A percentile compares a stretch with the other conserved stretches of the same genome.
These are phyloP conservation scores for Arabidopsis lyrata DNA, from an alignment of 441 rosid species.

Conservation along the genomic window DNA sequence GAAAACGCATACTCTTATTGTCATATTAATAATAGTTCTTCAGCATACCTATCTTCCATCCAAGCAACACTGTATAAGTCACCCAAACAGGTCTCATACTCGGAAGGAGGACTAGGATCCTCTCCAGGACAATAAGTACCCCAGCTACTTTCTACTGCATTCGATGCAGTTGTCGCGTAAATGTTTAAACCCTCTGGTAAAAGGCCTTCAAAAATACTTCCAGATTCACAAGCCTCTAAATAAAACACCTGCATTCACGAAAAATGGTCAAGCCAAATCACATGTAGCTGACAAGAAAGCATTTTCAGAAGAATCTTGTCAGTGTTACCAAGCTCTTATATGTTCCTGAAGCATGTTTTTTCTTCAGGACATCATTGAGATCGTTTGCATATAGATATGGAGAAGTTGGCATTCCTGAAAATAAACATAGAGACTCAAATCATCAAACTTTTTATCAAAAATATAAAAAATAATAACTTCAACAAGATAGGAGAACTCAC, in stretches of 20 bases:
- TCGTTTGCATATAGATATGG: slow-evolving; percentile 81
- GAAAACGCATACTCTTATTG: neutral
- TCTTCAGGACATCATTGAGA: slow-evolving; percentile 71
- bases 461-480: neutral
- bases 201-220: slow-evolving; percentile 94
- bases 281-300: neutral
- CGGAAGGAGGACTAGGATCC: slow-evolving; percentile 70
- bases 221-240: slow-evolving; percentile 95
- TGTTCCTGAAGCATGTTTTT: slow-evolving; percentile 85
- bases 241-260: slow-evolving; percentile 70
- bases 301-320: neutral
- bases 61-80: slow-evolving; percentile 94
- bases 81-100: slow-evolving; percentile 90
- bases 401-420: slow-evolving; percentile 85
- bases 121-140: slow-evolving; percentile 95
- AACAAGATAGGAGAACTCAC: slow-evolving; percentile 52
- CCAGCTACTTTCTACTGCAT: slow-evolving; percentile 90
- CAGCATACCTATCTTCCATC: slow-evolving; percentile 91
- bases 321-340: slow-evolving; percentile 77
- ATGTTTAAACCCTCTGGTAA: slow-evolving; percentile 82
- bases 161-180: slow-evolving; percentile 91
- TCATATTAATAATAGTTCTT: neutral
- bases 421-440: slow-evolving; percentile 16
- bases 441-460: neutral
- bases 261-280: slow-evolving; percentile 16